phyloP scores from a whole-genome alignment of 2,329 filamentous ascomycete species.

The Nemania sp. region DNA sequence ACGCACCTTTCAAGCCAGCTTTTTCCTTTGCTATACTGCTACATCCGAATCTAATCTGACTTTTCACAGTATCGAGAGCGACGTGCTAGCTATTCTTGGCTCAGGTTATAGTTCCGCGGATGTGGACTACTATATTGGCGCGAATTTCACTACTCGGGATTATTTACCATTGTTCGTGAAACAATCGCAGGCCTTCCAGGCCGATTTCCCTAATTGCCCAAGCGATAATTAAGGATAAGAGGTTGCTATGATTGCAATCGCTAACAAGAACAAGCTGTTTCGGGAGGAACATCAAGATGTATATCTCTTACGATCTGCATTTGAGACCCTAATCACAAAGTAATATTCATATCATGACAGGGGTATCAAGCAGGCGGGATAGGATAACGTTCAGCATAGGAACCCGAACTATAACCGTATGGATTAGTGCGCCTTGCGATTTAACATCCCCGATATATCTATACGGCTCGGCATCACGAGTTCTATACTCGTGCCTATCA shows the following conservation, averaged over 20 bases:
- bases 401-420: too few relatives aligned
- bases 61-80: conserved; percentile 42
- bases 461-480: too few relatives aligned
- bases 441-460: too few relatives aligned
- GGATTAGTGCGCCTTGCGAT: too few relatives aligned
- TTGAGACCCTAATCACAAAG: too few relatives aligned
- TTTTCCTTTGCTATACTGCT: background rate
- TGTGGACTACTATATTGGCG: conserved; percentile 45
- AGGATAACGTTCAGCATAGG: too few relatives aligned
- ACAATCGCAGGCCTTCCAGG: conserved; percentile 41
- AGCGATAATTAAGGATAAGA: conserved; percentile 9
- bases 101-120: conserved; percentile 40
- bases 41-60: background rate
- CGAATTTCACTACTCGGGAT: conserved; percentile 46
- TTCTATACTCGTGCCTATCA: too few relatives aligned
- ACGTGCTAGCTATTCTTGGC: conserved; percentile 44
- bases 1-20: background rate
- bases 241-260: background rate
- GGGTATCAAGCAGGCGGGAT: too few relatives aligned
- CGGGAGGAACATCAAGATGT: too few relatives aligned
- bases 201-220: conserved; percentile 43
- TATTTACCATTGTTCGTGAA: conserved; percentile 46
- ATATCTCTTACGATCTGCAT: too few relatives aligned
- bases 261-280: too few relatives aligned
- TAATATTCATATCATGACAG: too few relatives aligned